These are phyloP conservation scores for Centrapalus pauciflorus DNA, from an alignment of 129 eudicot species.

Conservation along the genomic window DNA sequence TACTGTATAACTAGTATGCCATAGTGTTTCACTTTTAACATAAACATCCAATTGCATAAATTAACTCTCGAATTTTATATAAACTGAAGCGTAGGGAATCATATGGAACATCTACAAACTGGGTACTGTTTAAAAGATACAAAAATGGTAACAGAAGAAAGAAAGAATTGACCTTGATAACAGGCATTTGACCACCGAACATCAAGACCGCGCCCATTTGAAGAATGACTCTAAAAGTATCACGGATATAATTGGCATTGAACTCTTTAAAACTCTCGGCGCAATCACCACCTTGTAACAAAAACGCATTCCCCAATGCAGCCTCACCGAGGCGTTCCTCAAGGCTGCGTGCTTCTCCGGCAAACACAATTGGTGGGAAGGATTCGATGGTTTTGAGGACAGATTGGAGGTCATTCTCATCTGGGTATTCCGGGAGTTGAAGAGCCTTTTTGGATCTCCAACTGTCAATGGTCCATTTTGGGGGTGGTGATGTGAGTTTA, in stretches of 20 bases:
- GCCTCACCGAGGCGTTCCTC: conserved; percentile 91
- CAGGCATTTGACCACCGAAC: conserved; percentile 94
- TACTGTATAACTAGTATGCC: too few relatives aligned
- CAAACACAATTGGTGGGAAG: conserved; percentile 85
- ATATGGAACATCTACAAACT: neutral
- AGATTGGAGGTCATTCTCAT: conserved; percentile 45
- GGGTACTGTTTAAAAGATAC: neutral
- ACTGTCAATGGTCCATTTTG: conserved; percentile 61
- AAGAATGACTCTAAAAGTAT: conserved; percentile 71
- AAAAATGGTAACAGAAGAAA: neutral
- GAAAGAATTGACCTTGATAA: conserved; percentile 52
- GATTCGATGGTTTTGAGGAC: conserved; percentile 62
- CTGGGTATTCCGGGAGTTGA: conserved; percentile 78
- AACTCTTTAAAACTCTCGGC: conserved; percentile 96
- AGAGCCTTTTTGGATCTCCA: conserved; percentile 81
- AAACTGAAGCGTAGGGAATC: neutral
- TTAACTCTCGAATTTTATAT: too few relatives aligned
- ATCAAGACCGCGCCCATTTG: conserved; percentile 87
- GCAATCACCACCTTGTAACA: conserved; percentile 88
- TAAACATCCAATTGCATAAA: too few relatives aligned
- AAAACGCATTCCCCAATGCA: conserved; percentile 79
- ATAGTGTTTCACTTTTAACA: too few relatives aligned
- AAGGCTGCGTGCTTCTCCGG: conserved; percentile 77
- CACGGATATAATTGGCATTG: conserved; percentile 79
- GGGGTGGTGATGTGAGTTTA: conserved; percentile 18